phyloP scores from a whole-genome alignment of 371 early-diverging fungal genomes.

The Basidiobolus meristosporus region DNA sequence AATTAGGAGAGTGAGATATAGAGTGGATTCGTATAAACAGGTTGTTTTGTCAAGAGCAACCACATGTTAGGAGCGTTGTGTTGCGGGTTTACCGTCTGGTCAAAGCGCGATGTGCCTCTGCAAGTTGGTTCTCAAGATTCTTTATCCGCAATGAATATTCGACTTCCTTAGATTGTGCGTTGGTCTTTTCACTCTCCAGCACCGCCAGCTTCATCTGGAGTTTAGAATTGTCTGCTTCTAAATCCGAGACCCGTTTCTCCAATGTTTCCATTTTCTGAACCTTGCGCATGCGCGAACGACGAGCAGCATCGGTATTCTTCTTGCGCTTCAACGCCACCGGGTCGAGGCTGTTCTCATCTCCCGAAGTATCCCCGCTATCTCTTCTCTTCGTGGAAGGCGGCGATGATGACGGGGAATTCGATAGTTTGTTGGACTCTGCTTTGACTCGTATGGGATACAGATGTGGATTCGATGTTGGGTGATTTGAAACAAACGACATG shows the following conservation, averaged over 20 bases:
- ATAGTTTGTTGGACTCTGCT: too few relatives aligned
- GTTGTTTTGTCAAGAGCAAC: too few relatives aligned
- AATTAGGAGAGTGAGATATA: too few relatives aligned
- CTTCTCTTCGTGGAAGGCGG: too few relatives aligned
- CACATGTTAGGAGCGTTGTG: too few relatives aligned
- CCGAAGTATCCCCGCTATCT: too few relatives aligned
- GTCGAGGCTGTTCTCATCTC: conserved; percentile 23
- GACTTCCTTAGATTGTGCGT: conserved; percentile 34
- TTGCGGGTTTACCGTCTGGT: too few relatives aligned
- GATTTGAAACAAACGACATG: too few relatives aligned
- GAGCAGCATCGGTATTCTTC: conserved; percentile 89
- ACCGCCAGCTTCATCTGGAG: conserved; percentile 44
- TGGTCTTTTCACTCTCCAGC: conserved; percentile 45
- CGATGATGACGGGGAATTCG: too few relatives aligned
- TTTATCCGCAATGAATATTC: conserved; percentile 42
- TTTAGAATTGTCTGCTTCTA: conserved; percentile 56
- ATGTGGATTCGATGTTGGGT: too few relatives aligned
- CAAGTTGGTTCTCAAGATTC: conserved; percentile 44
- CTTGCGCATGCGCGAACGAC: conserved; percentile 81
- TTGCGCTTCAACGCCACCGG: conserved; percentile 55
- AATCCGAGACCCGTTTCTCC: conserved; percentile 52
- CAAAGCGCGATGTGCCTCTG: conserved; percentile 40
- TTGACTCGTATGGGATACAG: too few relatives aligned
- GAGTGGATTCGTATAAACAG: too few relatives aligned
- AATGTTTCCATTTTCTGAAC: conserved; percentile 62